These are phyloP conservation scores for Chiua sp. DNA, from an alignment of 1,284 basidiomycete species.

Conservation along the genomic window DNA sequence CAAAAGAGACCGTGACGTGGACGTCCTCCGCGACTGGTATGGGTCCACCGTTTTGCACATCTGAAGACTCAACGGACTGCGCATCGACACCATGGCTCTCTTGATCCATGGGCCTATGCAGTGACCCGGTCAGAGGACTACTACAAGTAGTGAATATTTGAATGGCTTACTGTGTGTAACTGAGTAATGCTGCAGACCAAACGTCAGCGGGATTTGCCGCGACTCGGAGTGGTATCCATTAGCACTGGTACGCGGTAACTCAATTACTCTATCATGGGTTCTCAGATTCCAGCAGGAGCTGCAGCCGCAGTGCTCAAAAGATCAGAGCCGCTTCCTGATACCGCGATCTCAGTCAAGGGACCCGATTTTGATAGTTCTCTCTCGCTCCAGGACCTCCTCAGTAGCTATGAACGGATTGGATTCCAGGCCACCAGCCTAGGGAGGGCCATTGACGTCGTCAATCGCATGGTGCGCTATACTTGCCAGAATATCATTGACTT, in stretches of 20 bases:
- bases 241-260: background rate
- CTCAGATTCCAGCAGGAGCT: slow-evolving; percentile 56
- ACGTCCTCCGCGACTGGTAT: slow-evolving; percentile 9
- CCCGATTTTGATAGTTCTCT: slow-evolving; percentile 84
- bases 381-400: slow-evolving; percentile 75
- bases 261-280: slow-evolving; percentile 28
- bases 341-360: slow-evolving; percentile 80
- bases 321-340: slow-evolving; percentile 79
- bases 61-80: slow-evolving; percentile 4
- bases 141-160: background rate
- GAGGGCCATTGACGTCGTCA: slow-evolving; percentile 88
- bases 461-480: slow-evolving; percentile 74
- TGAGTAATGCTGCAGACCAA: background rate
- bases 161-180: too few relatives aligned
- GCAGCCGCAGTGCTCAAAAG: slow-evolving; percentile 78
- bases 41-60: slow-evolving; percentile 8
- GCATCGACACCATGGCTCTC: slow-evolving; percentile 13
- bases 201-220: slow-evolving; percentile 35
- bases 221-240: background rate
- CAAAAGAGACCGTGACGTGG: slow-evolving; percentile 3
- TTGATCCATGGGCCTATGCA: slow-evolving; percentile 20
- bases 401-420: slow-evolving; percentile 88
- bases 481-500: slow-evolving; percentile 8
- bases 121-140: background rate
- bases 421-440: slow-evolving; percentile 96